Percentiles rank a stretch among this genome's conserved stretches.
These are phyloP conservation scores for Xylariaceae sp. DNA, from an alignment of 2,329 filamentous ascomycete species.

Conservation along the genomic window DNA sequence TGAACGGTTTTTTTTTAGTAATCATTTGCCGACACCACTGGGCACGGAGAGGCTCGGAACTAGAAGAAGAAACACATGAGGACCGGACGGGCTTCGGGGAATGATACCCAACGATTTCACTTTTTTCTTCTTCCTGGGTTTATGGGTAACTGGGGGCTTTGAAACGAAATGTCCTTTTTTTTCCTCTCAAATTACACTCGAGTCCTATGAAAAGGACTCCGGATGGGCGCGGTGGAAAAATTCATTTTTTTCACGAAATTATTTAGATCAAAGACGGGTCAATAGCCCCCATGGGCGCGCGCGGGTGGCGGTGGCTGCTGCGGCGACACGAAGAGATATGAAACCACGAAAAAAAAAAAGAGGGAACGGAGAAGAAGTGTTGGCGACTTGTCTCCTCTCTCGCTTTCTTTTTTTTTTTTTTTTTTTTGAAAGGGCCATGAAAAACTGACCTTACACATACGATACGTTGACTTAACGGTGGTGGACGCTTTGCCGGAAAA, in stretches of 20 bases:
- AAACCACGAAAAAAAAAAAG: no score
- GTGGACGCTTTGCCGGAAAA: slow-evolving; percentile 22
- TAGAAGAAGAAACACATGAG: slow-evolving; percentile 11
- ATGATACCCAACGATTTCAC: slow-evolving; percentile 31
- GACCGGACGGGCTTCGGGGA: slow-evolving; percentile 10
- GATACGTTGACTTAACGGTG: slow-evolving; percentile 28
- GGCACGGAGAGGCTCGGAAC: slow-evolving; percentile 20
- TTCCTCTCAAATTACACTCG: slow-evolving; percentile 15
- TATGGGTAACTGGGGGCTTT: not conserved
- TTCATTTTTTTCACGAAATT: slow-evolving; percentile 10
- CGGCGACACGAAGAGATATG: no score
- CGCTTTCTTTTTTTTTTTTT: not conserved
- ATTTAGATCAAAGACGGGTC: slow-evolving; percentile 27
- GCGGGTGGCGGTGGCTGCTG: not conserved
- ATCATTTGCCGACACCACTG: slow-evolving; percentile 21
- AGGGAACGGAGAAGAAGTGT: no score
- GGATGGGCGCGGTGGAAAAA: slow-evolving; percentile 14
- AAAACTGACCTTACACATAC: not conserved
- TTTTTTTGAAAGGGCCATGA: no score
- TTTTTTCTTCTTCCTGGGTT: slow-evolving; percentile 11
- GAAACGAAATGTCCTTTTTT: slow-evolving; percentile 10
- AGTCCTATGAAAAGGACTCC: slow-evolving; percentile 14
- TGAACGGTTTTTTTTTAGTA: slow-evolving; percentile 18
- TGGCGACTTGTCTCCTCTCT: not conserved
- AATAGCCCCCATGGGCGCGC: slow-evolving; percentile 23